Evolutionary conservation across 768 basidiomycete species (phyloP).

Genomic region (Leccinum subtestaceum): DNA sequence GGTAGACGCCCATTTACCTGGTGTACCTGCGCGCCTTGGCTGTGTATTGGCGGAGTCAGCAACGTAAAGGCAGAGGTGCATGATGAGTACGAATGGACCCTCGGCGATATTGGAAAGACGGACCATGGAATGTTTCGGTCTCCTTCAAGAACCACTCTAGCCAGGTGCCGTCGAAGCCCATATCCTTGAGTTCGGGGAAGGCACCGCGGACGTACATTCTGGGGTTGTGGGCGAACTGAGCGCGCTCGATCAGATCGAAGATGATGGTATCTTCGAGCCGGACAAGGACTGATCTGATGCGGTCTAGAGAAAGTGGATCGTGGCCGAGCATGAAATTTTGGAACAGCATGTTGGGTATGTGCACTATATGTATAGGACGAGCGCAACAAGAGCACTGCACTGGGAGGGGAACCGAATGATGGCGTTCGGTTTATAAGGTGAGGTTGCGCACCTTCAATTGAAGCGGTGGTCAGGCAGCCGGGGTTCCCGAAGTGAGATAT

Average conservation of each 20-base stretch:
- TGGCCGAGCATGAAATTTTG: slow-evolving; percentile 65
- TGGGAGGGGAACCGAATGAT: no score
- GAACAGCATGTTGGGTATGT: slow-evolving; percentile 42
- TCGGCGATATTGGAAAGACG: slow-evolving; percentile 29
- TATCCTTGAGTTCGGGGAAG: slow-evolving; percentile 71
- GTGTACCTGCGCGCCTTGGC: slow-evolving; percentile 95
- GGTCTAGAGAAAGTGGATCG: slow-evolving; percentile 84
- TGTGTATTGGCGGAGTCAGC: slow-evolving; percentile 29
- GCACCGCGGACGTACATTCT: slow-evolving; percentile 80
- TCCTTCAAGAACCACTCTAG: slow-evolving; percentile 97
- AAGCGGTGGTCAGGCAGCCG: neutral
- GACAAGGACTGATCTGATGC: slow-evolving; percentile 81
- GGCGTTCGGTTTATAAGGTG: slow-evolving; percentile 14
- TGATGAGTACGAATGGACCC: neutral
- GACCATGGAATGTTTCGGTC: slow-evolving; percentile 93
- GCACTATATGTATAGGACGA: slow-evolving; percentile 2
- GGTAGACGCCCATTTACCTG: slow-evolving; percentile 50
- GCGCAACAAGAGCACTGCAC: slow-evolving; percentile 3
- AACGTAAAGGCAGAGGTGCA: neutral
- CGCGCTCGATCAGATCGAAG: slow-evolving; percentile 94
- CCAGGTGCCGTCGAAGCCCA: slow-evolving; percentile 85
- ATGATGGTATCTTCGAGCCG: slow-evolving; percentile 99
- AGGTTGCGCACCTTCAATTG: neutral
- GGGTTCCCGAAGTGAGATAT: no score
- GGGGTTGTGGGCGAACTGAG: slow-evolving; percentile 93